Evolutionary conservation across 306 rosid genomes (phyloP), one percentile per base, ranked within the genome.

Genomic region (Rosa rugosa): DNA sequence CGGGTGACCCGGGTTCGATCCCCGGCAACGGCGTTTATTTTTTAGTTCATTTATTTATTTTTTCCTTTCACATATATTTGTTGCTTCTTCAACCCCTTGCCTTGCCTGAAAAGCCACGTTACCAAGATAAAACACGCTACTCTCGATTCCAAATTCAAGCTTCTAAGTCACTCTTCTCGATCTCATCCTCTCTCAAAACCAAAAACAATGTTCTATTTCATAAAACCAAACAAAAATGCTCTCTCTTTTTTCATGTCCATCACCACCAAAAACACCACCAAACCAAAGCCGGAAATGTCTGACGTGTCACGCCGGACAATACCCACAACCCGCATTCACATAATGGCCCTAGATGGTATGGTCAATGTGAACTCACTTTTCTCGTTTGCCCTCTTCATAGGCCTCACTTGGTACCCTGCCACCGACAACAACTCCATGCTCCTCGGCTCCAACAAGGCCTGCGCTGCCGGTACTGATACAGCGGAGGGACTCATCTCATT

Each of bases 301-400:
- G 86, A 72, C 74, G 46, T 8, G 14, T 83, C 83, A 12, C 85
- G 86, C 75, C 86, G 80, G 72, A 79, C 46, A 44, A 17, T 62
- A n/a, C 69, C 88, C n/a, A 64, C 90, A 4, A 94, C 92, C 22
- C 86, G 76, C 57, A 88, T 94, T 74, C 97, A 91, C 82, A 80
- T 92, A 38, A 83, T 94, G 93, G 99, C 99, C 72, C 77, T 94
- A 18, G 97, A 94, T 76, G 90, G 95, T 71, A 83, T 92, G 71
- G 93, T 94, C 42, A 94, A 92, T 75, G 97, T 88, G 6, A 94
- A 92, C 71, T 92, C 97, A 3, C 99, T 94, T 67, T 92, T 92
- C 91, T 87, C 97, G 20, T 63, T 92, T 4, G 99, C 97, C 0
- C 89, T 89, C 79, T 94, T 94, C 78, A 87, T 94, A 40, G 99